Conservation (phyloP, 2,329 filamentous ascomycete species). For the Colletotrichum viniferum region DNA sequence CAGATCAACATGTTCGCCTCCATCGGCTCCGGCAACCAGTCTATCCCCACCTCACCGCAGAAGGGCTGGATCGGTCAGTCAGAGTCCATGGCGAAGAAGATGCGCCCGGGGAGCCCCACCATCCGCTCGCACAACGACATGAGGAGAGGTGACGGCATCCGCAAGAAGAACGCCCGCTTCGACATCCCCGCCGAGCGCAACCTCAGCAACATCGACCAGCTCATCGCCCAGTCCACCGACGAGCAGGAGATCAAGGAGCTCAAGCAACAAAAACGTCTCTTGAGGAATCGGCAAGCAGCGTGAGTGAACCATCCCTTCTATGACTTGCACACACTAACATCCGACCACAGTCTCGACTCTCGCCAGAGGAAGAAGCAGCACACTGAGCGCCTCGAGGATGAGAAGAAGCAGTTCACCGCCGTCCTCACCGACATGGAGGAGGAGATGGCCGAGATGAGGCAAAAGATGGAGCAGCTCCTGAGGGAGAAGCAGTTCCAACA, state of each 20-base stretch:
- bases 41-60: slow-evolving; percentile 60
- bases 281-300: slow-evolving; percentile 97
- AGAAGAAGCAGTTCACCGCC: slow-evolving; percentile 89
- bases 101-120: slow-evolving; percentile 70
- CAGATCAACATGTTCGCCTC: slow-evolving; percentile 60
- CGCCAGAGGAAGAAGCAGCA: slow-evolving; percentile 98
- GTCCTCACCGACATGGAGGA: slow-evolving; percentile 81
- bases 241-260: slow-evolving; percentile 97
- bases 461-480: slow-evolving; percentile 72
- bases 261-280: slow-evolving; percentile 95
- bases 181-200: slow-evolving; percentile 95
- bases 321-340: not conserved
- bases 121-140: slow-evolving; percentile 79
- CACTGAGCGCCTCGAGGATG: slow-evolving; percentile 93
- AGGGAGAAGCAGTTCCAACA: slow-evolving; percentile 76
- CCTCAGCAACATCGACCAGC: slow-evolving; percentile 89
- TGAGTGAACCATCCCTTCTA: slow-evolving; percentile 53
- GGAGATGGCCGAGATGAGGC: slow-evolving; percentile 70
- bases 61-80: slow-evolving; percentile 61
- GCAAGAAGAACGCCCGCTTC: slow-evolving; percentile 99
- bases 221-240: slow-evolving; percentile 86
- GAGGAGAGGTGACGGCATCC: slow-evolving; percentile 82
- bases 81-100: slow-evolving; percentile 61
- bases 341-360: slow-evolving; percentile 78
- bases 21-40: slow-evolving; percentile 49